These are phyloP conservation scores for Tulasnella sp. DNA, from an alignment of 768 basidiomycete genomes.

Conservation along the genomic window DNA sequence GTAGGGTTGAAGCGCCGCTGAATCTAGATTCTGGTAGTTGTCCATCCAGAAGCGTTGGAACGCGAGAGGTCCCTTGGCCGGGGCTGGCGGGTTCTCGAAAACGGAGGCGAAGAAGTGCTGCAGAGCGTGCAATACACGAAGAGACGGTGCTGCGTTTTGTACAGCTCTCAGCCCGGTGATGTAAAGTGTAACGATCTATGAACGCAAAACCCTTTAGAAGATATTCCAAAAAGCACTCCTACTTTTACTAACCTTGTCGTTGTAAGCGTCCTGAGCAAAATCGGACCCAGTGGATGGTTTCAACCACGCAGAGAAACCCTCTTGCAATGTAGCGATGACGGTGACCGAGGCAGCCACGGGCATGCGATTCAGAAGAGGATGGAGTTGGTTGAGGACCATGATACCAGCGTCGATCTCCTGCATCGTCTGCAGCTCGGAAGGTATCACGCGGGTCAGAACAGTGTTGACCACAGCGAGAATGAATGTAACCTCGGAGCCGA, in stretches of 20 bases:
- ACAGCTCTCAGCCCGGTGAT: slow-evolving; percentile 13
- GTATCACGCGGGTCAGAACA: background rate
- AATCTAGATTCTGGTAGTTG: slow-evolving; percentile 19
- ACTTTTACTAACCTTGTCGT: background rate
- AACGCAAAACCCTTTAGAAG: background rate
- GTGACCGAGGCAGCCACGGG: background rate
- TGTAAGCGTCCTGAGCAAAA: slow-evolving; percentile 11
- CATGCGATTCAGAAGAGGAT: background rate
- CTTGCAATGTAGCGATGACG: slow-evolving; percentile 13
- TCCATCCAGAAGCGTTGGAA: slow-evolving; percentile 28
- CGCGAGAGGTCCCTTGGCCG: background rate
- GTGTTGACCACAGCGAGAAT: background rate
- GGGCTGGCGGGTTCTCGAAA: slow-evolving; percentile 26
- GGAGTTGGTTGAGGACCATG: background rate
- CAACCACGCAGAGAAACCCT: slow-evolving; percentile 24
- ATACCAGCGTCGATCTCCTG: slow-evolving; percentile 7
- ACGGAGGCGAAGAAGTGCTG: slow-evolving; percentile 26
- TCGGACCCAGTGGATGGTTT: slow-evolving; percentile 4
- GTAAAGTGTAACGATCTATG: slow-evolving; percentile 22
- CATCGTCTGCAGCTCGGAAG: background rate
- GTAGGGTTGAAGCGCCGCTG: slow-evolving; percentile 5
- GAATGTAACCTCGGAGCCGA: background rate
- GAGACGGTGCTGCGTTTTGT: slow-evolving; percentile 11
- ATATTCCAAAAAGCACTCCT: background rate
- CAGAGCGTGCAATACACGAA: background rate